Percentiles rank a stretch among this genome's conserved stretches.
phyloP scores from a whole-genome alignment of 768 basidiomycete species.

The Phaffia tasmanica region DNA sequence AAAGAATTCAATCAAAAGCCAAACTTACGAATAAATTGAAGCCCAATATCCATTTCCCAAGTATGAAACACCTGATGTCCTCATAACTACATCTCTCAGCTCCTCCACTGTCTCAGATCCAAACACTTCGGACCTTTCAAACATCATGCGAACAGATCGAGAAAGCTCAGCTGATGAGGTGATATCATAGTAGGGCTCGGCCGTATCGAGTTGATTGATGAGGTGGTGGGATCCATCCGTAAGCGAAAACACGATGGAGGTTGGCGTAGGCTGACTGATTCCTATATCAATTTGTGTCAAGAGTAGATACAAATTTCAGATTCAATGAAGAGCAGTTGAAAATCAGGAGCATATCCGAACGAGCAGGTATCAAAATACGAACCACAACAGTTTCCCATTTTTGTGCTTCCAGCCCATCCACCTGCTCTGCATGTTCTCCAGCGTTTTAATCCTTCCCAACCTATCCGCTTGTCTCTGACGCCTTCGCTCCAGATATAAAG shows the following conservation, averaged over 20 bases:
- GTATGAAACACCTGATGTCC: background rate
- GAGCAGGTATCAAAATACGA: background rate
- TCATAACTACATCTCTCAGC: background rate
- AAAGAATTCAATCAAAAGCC: background rate
- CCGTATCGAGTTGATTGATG: background rate
- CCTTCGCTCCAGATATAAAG: constrained; percentile 6
- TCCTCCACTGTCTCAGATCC: background rate
- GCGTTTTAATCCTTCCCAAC: background rate
- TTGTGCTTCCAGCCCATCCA: background rate
- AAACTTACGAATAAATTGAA: background rate
- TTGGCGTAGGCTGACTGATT: background rate
- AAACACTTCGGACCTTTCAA: background rate
- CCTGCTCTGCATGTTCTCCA: background rate
- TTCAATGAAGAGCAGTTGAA: background rate
- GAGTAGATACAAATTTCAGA: background rate
- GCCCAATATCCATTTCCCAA: background rate
- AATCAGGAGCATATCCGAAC: background rate
- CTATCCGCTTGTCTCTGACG: background rate
- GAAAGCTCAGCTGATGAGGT: constrained; percentile 2
- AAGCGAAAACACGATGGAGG: constrained; percentile 4
- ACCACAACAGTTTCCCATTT: background rate
- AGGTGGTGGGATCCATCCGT: constrained; percentile 10
- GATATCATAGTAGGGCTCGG: background rate
- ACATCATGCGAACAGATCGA: background rate
- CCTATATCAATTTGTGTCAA: background rate